phyloP scores from a whole-genome alignment of 495 filamentous ascomycete genomes.

The Ramalina intermedia region DNA sequence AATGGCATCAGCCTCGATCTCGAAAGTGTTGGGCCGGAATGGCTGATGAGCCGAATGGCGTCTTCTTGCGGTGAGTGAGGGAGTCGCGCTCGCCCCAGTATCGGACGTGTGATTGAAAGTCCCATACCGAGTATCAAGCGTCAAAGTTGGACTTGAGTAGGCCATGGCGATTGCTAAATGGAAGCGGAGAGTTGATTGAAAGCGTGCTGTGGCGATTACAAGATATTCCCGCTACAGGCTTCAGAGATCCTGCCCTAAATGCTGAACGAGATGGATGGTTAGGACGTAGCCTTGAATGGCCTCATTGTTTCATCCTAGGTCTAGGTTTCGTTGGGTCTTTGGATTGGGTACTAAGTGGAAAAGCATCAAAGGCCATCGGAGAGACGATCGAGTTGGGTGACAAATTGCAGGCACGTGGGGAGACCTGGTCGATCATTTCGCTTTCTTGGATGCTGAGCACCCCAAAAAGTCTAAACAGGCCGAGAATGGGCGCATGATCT shows the following conservation, averaged over 20 bases:
- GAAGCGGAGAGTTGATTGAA: too few species aligned
- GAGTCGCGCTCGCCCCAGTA: not conserved
- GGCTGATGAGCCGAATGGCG: slow-evolving; percentile 52
- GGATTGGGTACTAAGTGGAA: too few species aligned
- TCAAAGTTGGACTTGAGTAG: slow-evolving; percentile 31
- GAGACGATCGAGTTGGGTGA: not conserved
- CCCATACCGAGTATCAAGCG: slow-evolving; percentile 30
- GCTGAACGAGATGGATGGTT: too few species aligned
- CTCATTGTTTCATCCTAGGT: too few species aligned
- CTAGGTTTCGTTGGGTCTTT: too few species aligned
- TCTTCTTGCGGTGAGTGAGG: slow-evolving; percentile 22
- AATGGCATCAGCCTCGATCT: slow-evolving; percentile 53
- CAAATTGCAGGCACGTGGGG: not conserved
- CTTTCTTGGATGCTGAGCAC: not conserved
- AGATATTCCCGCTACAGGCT: too few species aligned
- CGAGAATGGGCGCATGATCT: too few species aligned
- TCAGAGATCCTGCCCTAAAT: too few species aligned
- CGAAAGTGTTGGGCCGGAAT: slow-evolving; percentile 44
- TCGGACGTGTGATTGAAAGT: slow-evolving; percentile 1
- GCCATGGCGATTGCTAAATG: slow-evolving; percentile 22
- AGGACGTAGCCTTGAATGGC: too few species aligned
- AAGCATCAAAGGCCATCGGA: not conserved
- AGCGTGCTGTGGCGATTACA: too few species aligned
- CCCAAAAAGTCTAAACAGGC: too few species aligned
- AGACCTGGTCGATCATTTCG: not conserved